A percentile compares a stretch with the other conserved stretches of the same genome.
These are phyloP conservation scores for Lachancea sp. DNA, from an alignment of 805 yeast genomes.

Conservation along the genomic window DNA sequence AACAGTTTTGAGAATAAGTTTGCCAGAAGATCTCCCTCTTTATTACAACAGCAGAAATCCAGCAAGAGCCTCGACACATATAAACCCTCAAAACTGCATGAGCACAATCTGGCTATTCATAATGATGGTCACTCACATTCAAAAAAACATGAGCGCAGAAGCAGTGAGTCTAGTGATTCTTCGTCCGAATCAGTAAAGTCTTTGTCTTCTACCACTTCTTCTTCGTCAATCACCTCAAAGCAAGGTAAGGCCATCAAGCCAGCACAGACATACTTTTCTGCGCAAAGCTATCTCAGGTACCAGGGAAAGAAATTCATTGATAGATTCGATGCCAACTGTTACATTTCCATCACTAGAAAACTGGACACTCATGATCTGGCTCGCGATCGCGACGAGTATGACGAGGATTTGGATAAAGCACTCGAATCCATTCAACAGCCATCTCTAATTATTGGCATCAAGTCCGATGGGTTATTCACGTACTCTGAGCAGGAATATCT, in stretches of 20 bases:
- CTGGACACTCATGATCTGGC: conserved; percentile 93
- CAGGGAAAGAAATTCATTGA: conserved; percentile 87
- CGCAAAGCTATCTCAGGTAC: conserved; percentile 89
- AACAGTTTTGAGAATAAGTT: conserved; percentile 87
- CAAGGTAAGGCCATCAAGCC: conserved; percentile 20
- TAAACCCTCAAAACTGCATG: conserved; percentile 44
- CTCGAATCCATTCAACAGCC: conserved; percentile 62
- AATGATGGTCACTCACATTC: conserved; percentile 64
- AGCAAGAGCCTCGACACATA: conserved; percentile 4
- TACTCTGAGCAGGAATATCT: conserved; percentile 83
- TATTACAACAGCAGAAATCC: conserved; percentile 30
- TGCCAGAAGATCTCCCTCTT: conserved; percentile 70
- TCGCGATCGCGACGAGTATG: conserved; percentile 54
- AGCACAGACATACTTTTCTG: conserved; percentile 70
- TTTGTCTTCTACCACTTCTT: conserved; percentile 29
- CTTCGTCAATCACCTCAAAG: conserved; percentile 20
- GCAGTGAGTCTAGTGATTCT: conserved; percentile 9
- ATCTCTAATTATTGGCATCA: conserved; percentile 78
- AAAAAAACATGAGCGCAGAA: conserved; percentile 8
- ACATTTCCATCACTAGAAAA: conserved; percentile 87
- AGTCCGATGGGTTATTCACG: conserved; percentile 89
- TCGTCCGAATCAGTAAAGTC: conserved; percentile 26
- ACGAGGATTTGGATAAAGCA: conserved; percentile 38
- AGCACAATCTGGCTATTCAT: conserved; percentile 77
- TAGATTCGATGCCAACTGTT: conserved; percentile 94